Evolutionary conservation across 1,139 yeast genomes (phyloP), one percentile per base, ranked within the genome.

Genomic region (Debaryomyces coudertii): DNA sequence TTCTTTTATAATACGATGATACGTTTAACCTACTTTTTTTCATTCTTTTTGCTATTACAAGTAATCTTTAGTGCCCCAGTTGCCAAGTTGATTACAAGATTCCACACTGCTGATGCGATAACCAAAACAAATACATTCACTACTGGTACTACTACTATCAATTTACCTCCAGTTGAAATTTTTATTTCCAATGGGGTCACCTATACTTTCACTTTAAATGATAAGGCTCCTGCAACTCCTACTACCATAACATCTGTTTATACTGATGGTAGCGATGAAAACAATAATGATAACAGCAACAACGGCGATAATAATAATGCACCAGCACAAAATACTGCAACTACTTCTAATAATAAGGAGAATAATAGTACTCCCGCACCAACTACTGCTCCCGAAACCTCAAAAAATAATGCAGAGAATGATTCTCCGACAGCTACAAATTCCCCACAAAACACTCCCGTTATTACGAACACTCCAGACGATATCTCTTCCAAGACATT

Each of bases 151-250:
- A 76, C 83, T 36, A 77, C 87, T 7, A 69, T 79, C 24, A 72
- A 77, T 49, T 79, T 85, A 47, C 89, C 90, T 43, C 82, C 89
- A n/a, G 90, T 85, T 27, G 81, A 84, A 59, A 70, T 83, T 36
- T 71, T 83, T 40, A 75, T 85, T 45, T 80, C 86, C 36, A 79
- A 81, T 58, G 87, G 81, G 48, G 79, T 70, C 30, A 81, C 87
- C 33, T 81, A 75, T 53, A 85, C 90, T 7, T 70, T 71, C 52
- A 83, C 89, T 38, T 64, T 78, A 49, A 64, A 77, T 27, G 64
- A 63, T 20, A 60, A 60, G 27, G 68, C 71, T 46, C 69, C 68
- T 28, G 66, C 70, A 16, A 54, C 55, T 40, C 73, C 73, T 29
- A 54, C 63, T 12, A 69, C 77, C 15, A 58, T 61, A 16, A 71